Evolutionary conservation across 2,329 filamentous ascomycete genomes (phyloP).

Genomic region (Neonectria sp.): DNA sequence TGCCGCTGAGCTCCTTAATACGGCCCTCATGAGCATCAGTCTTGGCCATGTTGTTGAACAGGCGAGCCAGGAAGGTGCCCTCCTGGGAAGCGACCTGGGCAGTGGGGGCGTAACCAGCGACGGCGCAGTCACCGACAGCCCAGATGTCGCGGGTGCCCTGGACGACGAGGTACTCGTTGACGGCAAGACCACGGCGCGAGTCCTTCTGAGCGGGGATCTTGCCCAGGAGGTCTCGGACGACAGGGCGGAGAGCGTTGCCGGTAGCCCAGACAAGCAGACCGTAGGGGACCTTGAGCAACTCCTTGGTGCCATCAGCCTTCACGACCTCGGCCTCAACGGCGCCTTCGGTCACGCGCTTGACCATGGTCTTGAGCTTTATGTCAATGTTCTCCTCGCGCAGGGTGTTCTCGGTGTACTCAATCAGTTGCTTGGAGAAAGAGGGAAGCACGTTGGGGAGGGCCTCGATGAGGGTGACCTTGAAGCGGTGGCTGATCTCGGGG

Average conservation of each 20-base stretch:
- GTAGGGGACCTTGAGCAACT: conserved; percentile 86
- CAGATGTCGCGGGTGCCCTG: conserved; percentile 98
- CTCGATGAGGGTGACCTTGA: conserved; percentile 98
- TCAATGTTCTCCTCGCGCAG: conserved; percentile 99
- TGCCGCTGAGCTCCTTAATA: conserved; percentile 77
- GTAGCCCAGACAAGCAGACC: conserved; percentile 98
- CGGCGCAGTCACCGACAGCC: conserved; percentile 97
- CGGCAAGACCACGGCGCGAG: conserved; percentile 92
- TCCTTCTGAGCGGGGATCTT: conserved; percentile 96
- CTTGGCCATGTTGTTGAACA: conserved; percentile 99
- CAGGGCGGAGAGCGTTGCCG: conserved; percentile 90
- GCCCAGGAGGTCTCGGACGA: conserved; percentile 92
- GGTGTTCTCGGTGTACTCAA: conserved; percentile 99
- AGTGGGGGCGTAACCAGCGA: conserved; percentile 97
- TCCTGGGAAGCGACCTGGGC: conserved; percentile 98
- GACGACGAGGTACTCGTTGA: conserved; percentile 99
- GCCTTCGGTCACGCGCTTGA: conserved; percentile 96
- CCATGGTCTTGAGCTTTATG: conserved; percentile 98
- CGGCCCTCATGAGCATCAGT: conserved; percentile 86
- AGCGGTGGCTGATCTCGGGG: conserved; percentile 93
- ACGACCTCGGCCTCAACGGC: conserved; percentile 91
- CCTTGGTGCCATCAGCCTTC: conserved; percentile 87
- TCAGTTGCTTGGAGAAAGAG: conserved; percentile 98
- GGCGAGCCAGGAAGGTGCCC: conserved; percentile 91
- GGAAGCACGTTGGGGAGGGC: conserved; percentile 96